Conservation (phyloP, 2,329 filamentous ascomycete species). For the Xylariaceae sp. region DNA sequence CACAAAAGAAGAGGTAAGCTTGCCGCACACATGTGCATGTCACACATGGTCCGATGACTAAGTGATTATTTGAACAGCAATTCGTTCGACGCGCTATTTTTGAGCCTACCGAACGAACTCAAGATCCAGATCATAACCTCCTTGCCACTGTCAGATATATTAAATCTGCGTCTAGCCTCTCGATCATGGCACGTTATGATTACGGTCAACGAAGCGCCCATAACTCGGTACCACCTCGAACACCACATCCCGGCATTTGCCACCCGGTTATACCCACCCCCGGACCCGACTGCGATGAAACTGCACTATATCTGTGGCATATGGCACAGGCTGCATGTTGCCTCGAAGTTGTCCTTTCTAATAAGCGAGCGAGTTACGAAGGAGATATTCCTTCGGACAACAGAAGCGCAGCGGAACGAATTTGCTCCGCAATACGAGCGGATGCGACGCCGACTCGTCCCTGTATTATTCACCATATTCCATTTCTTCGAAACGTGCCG, state of each 20-base stretch:
- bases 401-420: constrained; percentile 47
- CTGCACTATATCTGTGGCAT: constrained; percentile 59
- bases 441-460: constrained; percentile 60
- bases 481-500: constrained; percentile 64
- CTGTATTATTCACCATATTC: constrained; percentile 59
- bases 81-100: constrained; percentile 53
- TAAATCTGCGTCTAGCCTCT: constrained; percentile 54
- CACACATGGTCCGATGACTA: neutral
- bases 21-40: neutral
- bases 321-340: constrained; percentile 61
- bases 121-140: constrained; percentile 58
- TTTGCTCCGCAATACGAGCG: constrained; percentile 58
- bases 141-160: constrained; percentile 54
- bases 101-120: constrained; percentile 54
- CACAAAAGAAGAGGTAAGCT: constrained; percentile 25
- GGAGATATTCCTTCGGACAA: constrained; percentile 57
- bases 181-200: constrained; percentile 55
- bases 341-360: constrained; percentile 54
- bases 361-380: constrained; percentile 62
- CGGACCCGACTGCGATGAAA: constrained; percentile 43
- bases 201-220: constrained; percentile 54
- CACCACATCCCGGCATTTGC: constrained; percentile 57
- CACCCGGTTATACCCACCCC: constrained; percentile 51
- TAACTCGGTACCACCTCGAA: constrained; percentile 56
- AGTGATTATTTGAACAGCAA: constrained; percentile 26